Percentiles rank a stretch among this genome's conserved stretches.
Evolutionary conservation across 257 asterid species (phyloP).

Genomic region (Paulownia fortunei): DNA sequence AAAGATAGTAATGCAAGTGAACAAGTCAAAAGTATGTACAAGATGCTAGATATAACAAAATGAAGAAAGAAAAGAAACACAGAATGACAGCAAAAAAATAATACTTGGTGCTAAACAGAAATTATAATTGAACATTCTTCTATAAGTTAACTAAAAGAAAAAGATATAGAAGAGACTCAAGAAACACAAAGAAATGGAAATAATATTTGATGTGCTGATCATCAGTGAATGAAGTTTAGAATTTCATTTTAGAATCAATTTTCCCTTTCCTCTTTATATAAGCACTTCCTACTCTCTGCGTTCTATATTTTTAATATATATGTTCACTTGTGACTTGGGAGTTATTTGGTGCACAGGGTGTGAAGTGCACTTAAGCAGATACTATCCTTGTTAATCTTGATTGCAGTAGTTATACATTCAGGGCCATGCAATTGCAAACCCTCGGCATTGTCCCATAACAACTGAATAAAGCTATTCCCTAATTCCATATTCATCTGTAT

Average conservation of each 20-base stretch:
- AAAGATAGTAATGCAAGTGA: constrained; percentile 20
- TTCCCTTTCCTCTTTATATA: no score
- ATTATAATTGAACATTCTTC: not conserved
- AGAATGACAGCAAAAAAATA: not conserved
- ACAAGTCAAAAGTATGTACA: not conserved
- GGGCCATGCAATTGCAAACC: not conserved
- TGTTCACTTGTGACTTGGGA: no score
- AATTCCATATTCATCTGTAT: not conserved
- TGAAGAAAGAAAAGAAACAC: not conserved
- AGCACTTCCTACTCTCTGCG: no score
- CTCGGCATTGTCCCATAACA: not conserved
- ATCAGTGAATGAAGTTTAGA: no score
- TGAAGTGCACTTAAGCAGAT: no score
- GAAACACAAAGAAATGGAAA: not conserved
- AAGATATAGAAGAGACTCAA: not conserved
- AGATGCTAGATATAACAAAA: not conserved
- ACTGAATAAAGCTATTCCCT: not conserved
- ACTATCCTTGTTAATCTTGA: no score
- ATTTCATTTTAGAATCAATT: no score
- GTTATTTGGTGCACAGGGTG: no score
- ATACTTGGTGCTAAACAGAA: not conserved
- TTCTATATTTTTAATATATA: no score
- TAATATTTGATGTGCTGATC: not conserved
- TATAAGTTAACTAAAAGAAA: not conserved
- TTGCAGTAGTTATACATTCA: not conserved